Conservation (phyloP, 495 filamentous ascomycete genomes). For the Neurospora terricola region DNA sequence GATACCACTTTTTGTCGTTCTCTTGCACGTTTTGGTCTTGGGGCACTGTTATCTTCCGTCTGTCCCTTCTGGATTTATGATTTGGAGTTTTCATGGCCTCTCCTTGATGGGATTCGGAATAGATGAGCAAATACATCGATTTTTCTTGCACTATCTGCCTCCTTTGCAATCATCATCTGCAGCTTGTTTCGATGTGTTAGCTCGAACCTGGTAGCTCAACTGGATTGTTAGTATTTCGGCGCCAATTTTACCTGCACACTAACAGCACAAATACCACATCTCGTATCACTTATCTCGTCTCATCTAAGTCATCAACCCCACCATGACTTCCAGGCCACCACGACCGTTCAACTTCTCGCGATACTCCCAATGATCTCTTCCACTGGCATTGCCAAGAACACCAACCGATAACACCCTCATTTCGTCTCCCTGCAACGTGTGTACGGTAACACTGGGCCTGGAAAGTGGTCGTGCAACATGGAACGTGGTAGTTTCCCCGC, state of each 20-base stretch:
- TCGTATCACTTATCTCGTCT: background rate
- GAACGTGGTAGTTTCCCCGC: background rate
- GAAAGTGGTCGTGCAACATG: background rate
- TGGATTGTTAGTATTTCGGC: background rate
- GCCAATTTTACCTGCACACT: rapidly evolving
- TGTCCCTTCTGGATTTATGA: background rate
- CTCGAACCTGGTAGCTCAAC: background rate
- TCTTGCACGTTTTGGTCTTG: background rate
- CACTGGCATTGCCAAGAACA: background rate
- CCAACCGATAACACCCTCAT: background rate
- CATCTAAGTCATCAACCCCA: background rate
- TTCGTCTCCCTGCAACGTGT: background rate
- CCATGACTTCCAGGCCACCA: background rate
- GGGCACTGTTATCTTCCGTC: background rate
- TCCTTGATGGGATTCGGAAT: background rate
- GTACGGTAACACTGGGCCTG: background rate
- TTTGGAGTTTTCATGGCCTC: background rate
- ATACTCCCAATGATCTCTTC: background rate
- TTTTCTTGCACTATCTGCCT: background rate
- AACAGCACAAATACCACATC: background rate
- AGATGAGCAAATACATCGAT: background rate
- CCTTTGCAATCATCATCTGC: background rate
- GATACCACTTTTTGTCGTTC: background rate
- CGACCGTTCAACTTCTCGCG: background rate
- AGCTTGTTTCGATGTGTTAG: background rate